Conservation (phyloP, 345 rosid species). For the Raphanus sativus region DNA sequence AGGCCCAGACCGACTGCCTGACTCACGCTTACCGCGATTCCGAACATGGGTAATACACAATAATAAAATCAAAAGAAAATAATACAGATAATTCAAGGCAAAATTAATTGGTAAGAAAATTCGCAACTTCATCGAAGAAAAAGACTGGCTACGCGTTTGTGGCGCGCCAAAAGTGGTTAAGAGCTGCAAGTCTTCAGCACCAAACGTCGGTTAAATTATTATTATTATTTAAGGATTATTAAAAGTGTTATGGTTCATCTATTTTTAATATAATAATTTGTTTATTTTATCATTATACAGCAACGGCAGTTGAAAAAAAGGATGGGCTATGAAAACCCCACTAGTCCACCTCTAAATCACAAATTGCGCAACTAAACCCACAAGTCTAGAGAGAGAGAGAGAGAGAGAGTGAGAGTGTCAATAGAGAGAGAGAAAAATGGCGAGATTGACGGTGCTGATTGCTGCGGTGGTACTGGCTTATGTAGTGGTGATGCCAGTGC, state of each 20-base stretch:
- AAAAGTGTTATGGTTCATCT: background rate
- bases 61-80: background rate
- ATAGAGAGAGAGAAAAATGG: conserved; percentile 8
- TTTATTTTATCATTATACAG: background rate
- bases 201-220: conserved; percentile 7
- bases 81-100: background rate
- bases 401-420: background rate
- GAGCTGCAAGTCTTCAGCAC: background rate
- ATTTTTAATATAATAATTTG: background rate
- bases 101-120: background rate
- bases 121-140: background rate
- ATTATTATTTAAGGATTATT: background rate
- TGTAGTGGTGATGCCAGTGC: conserved; percentile 42
- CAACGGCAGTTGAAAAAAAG: background rate
- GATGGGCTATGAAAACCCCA: conserved; percentile 18
- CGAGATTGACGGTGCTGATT: conserved; percentile 37
- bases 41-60: too few species aligned
- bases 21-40: too few species aligned
- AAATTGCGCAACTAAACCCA: conserved; percentile 23
- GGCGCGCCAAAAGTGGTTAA: background rate
- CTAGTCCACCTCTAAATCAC: conserved; percentile 26
- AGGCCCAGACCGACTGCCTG: too few species aligned
- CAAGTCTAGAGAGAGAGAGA: background rate
- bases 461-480: conserved; percentile 41
- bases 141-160: background rate